Evolutionary conservation across 768 basidiomycete species (phyloP), one percentile per base, ranked within the genome.

Genomic region (Tephrocybe rancida): DNA sequence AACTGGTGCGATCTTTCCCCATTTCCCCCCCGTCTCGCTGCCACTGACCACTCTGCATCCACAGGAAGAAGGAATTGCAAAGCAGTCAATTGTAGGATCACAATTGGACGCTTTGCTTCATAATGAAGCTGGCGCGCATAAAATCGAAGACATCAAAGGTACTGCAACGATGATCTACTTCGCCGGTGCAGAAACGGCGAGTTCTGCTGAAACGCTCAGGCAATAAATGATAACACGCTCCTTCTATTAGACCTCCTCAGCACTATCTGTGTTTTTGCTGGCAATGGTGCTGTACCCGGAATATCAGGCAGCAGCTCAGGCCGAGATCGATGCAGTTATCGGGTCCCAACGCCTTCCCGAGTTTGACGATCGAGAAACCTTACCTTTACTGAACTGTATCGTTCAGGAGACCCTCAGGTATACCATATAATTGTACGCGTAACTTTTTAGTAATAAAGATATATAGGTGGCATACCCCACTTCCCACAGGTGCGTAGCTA

Each of bases 251-350:
- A 57, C 56, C 2, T 52, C 30, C 10, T 25, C 41, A 21, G 39
- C 59, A 16, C 46, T 66, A 0, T 50, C 67, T 1, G 26, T 51
- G 9, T 68, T 67, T 29, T 57, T 72, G 24, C 52, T 67, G 19
- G 65, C 61, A 3, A 71, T 70, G 68, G 34, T 62, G 2, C 52
- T 64, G 18, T 41, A 64, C 54, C 71, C 66, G 6, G 63, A 66
- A 8, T 38, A 55, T 22, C 69, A 68, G 54, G 26, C 32, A n/a
- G 44, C 37, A 19, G 66, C 67, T 11, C 70, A 69, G 50, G 52
- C 56, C 5, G 70, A 72, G 50, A 59, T 72, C 26, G 70, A 69
- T 47, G 16, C 41, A 9, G 62, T 70, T 8, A 41, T 68, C n/a
- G 66, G 66, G 8, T 7, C 26, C 1, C 58, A 54, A 5, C 51